Evolutionary conservation across 2,329 filamentous ascomycete genomes (phyloP).

Genomic region (Xylariaceae sp.): DNA sequence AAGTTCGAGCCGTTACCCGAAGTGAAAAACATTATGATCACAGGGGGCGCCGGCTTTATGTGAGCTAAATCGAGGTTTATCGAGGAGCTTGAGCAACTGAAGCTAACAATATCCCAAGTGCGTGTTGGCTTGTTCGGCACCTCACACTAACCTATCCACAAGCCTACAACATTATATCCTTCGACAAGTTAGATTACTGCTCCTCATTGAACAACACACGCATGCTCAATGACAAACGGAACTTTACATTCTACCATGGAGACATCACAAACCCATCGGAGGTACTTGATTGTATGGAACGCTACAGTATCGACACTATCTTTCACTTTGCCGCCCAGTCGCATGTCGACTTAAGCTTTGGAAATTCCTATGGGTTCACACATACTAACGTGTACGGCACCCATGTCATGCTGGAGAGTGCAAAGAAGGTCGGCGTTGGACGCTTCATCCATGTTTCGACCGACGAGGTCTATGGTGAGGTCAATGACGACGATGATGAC

Average conservation of each 20-base stretch:
- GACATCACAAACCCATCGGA: constrained; percentile 75
- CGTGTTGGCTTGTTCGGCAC: constrained; percentile 83
- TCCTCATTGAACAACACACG: constrained; percentile 80
- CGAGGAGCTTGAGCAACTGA: not conserved
- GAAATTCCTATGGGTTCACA: constrained; percentile 81
- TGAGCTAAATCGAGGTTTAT: constrained; percentile 54
- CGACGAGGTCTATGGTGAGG: constrained; percentile 85
- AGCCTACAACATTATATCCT: constrained; percentile 79
- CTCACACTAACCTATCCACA: constrained; percentile 74
- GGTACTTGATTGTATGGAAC: constrained; percentile 73
- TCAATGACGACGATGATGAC: constrained; percentile 73
- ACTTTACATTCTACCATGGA: constrained; percentile 81
- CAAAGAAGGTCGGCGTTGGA: constrained; percentile 71
- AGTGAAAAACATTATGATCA: constrained; percentile 82
- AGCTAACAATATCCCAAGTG: constrained; percentile 54
- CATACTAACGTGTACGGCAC: constrained; percentile 84
- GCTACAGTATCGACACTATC: constrained; percentile 77
- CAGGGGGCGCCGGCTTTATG: constrained; percentile 87
- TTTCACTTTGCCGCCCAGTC: constrained; percentile 88
- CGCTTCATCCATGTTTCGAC: constrained; percentile 84
- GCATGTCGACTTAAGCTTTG: constrained; percentile 82
- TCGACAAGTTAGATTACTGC: constrained; percentile 86
- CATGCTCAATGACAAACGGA: constrained; percentile 67
- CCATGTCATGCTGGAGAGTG: constrained; percentile 80
- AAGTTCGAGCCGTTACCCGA: constrained; percentile 71